Evolutionary conservation across 345 rosid genomes (phyloP), one percentile per base, ranked within the genome.

Genomic region (Turritis glabra): DNA sequence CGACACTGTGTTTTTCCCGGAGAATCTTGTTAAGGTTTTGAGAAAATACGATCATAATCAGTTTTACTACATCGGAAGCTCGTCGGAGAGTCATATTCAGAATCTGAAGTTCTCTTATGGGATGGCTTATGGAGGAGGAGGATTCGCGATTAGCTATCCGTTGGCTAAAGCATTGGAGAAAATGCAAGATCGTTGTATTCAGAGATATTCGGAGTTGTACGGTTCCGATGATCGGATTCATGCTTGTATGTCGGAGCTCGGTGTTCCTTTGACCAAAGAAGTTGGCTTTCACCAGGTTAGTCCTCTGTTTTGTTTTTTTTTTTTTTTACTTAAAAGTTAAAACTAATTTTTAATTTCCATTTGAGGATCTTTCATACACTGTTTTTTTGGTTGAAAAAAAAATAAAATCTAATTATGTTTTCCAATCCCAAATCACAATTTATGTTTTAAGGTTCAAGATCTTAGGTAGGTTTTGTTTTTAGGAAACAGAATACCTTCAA

Each of bases 41-140:
- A 79, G 85, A 0, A 93, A 88, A 23, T 86, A 89, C 54, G 93
- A 93, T n/a, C 90, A 93, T 25, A 74, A 77, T 2, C 85, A 85
- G 71, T 81, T 64, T 26, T 88, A 89, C 71, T 93, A 90, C 64
- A 83, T 90, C 3, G 97, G 97, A 44, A 80, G 87, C 52, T 69
- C 84, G 0, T 89, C 97, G n/a, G 93, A 93, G 81, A 86, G 88
- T 74, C 97, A 93, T 53, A 30, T 81, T 14, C 98, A 93, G 83
- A 90, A 90, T 68, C 59, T 90, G 1, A 63, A 73, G 11, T 93
- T 90, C 67, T 84, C 87, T 0, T 88, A 86, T 37, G 85, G 83
- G 3, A 93, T 93, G 97, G 96, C 89, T 14, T 93, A 83, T 25
- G 97, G 98, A 8, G 98, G 98, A 13, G 98, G 97, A n/a, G 96